These are phyloP conservation scores for Meira nashicola DNA, from an alignment of 1,284 basidiomycete species.

Conservation along the genomic window DNA sequence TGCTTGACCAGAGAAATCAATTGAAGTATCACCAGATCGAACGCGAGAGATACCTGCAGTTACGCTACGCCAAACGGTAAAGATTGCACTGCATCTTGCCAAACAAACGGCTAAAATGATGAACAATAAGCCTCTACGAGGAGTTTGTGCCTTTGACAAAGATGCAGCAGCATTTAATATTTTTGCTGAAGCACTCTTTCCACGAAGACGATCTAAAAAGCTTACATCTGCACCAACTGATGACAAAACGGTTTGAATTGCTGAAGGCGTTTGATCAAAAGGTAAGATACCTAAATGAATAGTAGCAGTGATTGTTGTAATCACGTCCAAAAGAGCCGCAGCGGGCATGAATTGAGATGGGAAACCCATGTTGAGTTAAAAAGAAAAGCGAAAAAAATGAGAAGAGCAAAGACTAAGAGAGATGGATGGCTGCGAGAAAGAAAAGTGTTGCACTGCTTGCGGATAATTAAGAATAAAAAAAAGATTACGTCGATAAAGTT, in stretches of 20 bases:
- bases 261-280: not conserved
- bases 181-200: not conserved
- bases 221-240: not conserved
- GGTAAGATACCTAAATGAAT: not conserved
- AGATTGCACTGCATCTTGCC: not conserved
- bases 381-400: no score
- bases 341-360: not conserved
- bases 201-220: not conserved
- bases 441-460: no score
- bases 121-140: not conserved
- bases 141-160: not conserved
- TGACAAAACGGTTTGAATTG: not conserved
- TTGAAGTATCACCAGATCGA: not conserved
- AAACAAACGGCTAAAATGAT: constrained; percentile 1
- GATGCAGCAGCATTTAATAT: not conserved
- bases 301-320: not conserved
- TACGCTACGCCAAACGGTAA: not conserved
- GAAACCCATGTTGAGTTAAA: not conserved
- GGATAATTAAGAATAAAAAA: no score
- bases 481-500: no score
- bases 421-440: no score
- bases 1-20: not conserved
- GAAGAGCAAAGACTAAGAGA: no score
- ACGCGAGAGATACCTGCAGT: not conserved
- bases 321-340: not conserved